Conservation (phyloP, 345 rosid species). For the Gossypioides kirkii region DNA sequence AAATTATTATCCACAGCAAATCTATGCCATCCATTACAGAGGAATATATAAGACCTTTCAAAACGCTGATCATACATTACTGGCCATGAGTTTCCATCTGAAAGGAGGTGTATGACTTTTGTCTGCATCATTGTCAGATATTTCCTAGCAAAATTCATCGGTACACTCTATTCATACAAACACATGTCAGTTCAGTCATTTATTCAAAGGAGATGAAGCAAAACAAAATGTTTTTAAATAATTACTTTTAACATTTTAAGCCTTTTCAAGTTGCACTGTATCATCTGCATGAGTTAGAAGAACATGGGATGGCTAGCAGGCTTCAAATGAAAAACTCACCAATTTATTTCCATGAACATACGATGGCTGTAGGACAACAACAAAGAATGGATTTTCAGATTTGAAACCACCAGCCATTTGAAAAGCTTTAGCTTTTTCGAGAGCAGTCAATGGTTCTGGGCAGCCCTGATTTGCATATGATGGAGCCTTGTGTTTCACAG, state of each 20-base stretch:
- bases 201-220: not conserved
- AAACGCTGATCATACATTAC: not conserved
- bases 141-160: not conserved
- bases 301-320: not conserved
- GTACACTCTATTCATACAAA: not conserved
- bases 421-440: not conserved
- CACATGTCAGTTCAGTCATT: not conserved
- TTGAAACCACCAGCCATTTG: not conserved
- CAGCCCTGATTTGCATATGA: not conserved
- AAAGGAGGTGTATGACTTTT: not conserved
- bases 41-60: not conserved
- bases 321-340: not conserved
- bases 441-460: not conserved
- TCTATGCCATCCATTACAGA: conserved; percentile 8
- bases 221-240: not conserved
- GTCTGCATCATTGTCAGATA: not conserved
- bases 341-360: not conserved
- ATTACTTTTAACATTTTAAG: not conserved
- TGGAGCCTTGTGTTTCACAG: not conserved
- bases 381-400: conserved; percentile 11
- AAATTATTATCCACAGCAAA: conserved; percentile 12
- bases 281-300: not conserved
- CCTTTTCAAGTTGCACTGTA: not conserved
- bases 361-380: not conserved
- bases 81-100: conserved; percentile 11